Evolutionary conservation across 768 basidiomycete species (phyloP).

Genomic region (Panellus pusillus): DNA sequence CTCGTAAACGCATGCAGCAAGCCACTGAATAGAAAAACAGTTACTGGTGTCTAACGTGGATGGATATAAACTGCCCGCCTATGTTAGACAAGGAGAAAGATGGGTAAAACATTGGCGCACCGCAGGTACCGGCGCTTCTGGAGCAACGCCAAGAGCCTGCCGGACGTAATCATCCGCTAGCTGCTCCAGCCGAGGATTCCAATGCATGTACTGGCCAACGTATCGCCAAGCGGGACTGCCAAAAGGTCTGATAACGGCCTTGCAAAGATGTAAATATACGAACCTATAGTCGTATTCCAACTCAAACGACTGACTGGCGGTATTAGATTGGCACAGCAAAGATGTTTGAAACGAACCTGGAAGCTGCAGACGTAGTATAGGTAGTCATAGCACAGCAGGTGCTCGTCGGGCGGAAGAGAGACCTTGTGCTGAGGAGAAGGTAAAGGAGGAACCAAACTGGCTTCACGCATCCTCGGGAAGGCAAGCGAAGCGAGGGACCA

Average conservation of each 20-base stretch:
- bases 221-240: conserved; percentile 55
- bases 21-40: too few relatives aligned
- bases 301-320: conserved; percentile 51
- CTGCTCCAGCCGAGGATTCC: conserved; percentile 40
- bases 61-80: conserved; percentile 49
- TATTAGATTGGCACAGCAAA: not conserved
- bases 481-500: conserved; percentile 48
- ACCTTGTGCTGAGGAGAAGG: conserved; percentile 41
- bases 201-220: conserved; percentile 53
- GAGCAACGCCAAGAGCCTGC: conserved; percentile 39
- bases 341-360: conserved; percentile 34
- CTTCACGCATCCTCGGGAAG: conserved; percentile 43
- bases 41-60: conserved; percentile 52
- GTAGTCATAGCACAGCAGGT: conserved; percentile 53
- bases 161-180: conserved; percentile 49
- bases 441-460: conserved; percentile 38
- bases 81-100: not conserved
- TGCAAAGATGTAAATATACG: not conserved
- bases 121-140: conserved; percentile 43
- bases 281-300: conserved; percentile 49
- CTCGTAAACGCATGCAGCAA: too few relatives aligned
- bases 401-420: conserved; percentile 51
- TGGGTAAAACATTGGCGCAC: conserved; percentile 31
- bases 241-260: not conserved
- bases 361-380: conserved; percentile 49